Percentiles rank a stretch among this genome's conserved stretches.
phyloP scores from a whole-genome alignment of 306 rosid species.

The Geum urbanum region DNA sequence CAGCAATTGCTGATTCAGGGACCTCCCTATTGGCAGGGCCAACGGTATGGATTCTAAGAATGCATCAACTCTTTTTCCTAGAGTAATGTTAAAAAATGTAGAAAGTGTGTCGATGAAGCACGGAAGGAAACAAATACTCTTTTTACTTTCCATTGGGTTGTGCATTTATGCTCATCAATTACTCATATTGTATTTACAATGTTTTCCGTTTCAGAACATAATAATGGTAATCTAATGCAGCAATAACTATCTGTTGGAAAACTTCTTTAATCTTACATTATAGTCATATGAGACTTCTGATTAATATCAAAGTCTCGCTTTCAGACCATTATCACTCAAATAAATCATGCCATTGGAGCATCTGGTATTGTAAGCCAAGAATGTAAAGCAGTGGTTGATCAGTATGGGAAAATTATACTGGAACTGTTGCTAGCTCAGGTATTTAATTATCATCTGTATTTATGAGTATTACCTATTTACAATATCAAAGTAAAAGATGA shows the following conservation, averaged over 20 bases:
- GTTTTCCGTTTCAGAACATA: background rate
- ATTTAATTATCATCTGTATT: background rate
- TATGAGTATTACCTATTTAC: background rate
- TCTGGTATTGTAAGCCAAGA: constrained; percentile 62
- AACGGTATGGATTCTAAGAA: constrained; percentile 23
- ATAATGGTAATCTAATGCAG: background rate
- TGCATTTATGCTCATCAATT: background rate
- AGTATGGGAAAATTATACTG: constrained; percentile 56
- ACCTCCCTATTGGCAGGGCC: constrained; percentile 81
- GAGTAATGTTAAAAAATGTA: background rate
- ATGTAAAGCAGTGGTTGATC: constrained; percentile 53
- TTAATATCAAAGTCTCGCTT: background rate
- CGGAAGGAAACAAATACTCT: background rate
- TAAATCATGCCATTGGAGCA: constrained; percentile 71
- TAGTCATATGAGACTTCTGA: background rate
- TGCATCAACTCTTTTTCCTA: background rate
- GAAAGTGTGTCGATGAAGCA: background rate
- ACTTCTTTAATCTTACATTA: background rate
- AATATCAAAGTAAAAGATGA: background rate
- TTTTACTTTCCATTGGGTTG: background rate
- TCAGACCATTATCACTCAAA: constrained; percentile 55
- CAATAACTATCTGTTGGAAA: background rate
- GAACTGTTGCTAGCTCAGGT: constrained; percentile 52
- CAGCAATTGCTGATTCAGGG: constrained; percentile 81
- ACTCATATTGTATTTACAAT: background rate